phyloP scores from a whole-genome alignment of 169 alveolate species.

The Eimeria tenella region DNA sequence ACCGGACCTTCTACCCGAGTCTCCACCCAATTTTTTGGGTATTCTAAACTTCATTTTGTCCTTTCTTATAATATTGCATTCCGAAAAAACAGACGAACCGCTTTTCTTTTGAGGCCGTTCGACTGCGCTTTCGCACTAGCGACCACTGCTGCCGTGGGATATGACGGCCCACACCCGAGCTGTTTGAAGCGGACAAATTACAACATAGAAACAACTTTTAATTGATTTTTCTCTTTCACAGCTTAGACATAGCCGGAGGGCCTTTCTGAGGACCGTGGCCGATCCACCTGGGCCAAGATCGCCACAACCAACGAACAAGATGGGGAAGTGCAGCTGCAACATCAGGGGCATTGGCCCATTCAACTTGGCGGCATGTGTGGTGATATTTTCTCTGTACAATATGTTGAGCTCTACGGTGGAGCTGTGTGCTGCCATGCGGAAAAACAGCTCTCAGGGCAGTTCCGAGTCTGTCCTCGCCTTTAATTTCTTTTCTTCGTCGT shows the following conservation, averaged over 20 bases:
- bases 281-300: background rate
- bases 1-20: no score
- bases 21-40: no score
- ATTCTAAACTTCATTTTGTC: no score
- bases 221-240: no score
- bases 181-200: no score
- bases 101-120: no score
- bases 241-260: background rate
- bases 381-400: conserved; percentile 68
- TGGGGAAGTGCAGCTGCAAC: conserved; percentile 47
- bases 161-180: no score
- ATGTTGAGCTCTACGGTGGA: conserved; percentile 67
- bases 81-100: no score
- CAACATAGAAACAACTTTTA: no score
- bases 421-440: conserved; percentile 54
- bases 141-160: no score
- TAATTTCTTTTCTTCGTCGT: conserved; percentile 65
- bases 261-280: background rate
- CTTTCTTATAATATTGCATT: no score
- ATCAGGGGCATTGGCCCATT: conserved; percentile 60
- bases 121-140: no score
- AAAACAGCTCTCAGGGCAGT: background rate
- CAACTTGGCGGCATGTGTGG: conserved; percentile 73
- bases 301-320: background rate
- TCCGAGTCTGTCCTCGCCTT: conserved; percentile 41